Conservation (phyloP, 2,329 filamentous ascomycete species). For the Fusarium heterosporum region DNA sequence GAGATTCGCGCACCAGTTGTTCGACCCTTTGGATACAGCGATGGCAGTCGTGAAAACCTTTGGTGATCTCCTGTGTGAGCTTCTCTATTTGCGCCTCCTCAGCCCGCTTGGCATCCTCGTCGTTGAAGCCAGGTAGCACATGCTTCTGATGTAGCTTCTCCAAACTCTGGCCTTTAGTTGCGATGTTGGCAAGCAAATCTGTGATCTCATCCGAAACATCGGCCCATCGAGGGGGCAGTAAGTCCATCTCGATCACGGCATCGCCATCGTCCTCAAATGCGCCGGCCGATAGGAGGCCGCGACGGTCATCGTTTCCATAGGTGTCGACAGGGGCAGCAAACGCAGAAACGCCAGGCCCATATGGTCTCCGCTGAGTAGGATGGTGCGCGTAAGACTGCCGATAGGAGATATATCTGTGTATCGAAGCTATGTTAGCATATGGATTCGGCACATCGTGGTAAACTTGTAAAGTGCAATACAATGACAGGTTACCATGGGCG, state of each 20-base stretch:
- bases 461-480: constrained; percentile 15
- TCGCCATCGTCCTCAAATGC: constrained; percentile 89
- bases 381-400: constrained; percentile 98
- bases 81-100: constrained; percentile 93
- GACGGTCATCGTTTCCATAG: constrained; percentile 66
- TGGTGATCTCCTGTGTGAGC: constrained; percentile 90
- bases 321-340: constrained; percentile 69
- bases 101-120: constrained; percentile 86
- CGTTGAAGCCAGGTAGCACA: constrained; percentile 94
- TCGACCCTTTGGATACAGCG: constrained; percentile 89
- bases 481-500: constrained; percentile 18
- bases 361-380: constrained; percentile 84
- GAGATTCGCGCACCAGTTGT: constrained; percentile 84
- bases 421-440: constrained; percentile 15
- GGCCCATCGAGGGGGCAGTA: constrained; percentile 93
- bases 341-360: constrained; percentile 62
- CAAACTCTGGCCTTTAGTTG: constrained; percentile 83
- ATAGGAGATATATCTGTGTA: constrained; percentile 92
- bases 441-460: constrained; percentile 5
- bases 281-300: constrained; percentile 84
- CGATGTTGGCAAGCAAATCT: constrained; percentile 82
- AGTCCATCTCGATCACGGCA: constrained; percentile 97
- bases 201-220: constrained; percentile 95
- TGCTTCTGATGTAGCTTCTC: constrained; percentile 98
- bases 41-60: constrained; percentile 90